A percentile compares a stretch with the other conserved stretches of the same genome.
Evolutionary conservation across 306 rosid species (phyloP).

Genomic region (Dalbergia cochinchinensis): DNA sequence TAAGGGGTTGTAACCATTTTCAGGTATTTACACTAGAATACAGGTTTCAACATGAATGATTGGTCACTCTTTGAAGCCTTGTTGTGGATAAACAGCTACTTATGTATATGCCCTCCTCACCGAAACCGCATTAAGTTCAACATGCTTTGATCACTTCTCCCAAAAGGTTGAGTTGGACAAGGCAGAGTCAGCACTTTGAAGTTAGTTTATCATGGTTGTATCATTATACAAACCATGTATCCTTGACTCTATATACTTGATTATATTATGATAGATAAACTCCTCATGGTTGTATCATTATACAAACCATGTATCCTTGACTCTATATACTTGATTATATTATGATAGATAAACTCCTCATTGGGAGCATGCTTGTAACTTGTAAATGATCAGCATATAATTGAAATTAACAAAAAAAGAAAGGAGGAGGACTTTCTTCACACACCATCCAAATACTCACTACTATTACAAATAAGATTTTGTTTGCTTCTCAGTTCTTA

Average conservation of each 20-base stretch:
- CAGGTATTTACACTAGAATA: constrained; percentile 23
- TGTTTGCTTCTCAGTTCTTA: constrained; percentile 3
- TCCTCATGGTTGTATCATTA: constrained; percentile 6
- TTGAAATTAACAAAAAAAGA: not conserved
- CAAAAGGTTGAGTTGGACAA: constrained; percentile 15
- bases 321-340: not conserved
- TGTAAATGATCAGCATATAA: constrained; percentile 26
- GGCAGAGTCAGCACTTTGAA: constrained; percentile 2
- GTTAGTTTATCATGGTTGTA: not conserved
- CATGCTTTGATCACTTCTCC: constrained; percentile 5
- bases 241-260: not conserved
- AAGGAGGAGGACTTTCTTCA: constrained; percentile 5
- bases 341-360: not conserved
- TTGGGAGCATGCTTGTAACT: not conserved
- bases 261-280: not conserved
- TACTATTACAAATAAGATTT: not conserved
- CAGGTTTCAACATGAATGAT: constrained; percentile 12
- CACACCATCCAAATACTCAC: not conserved
- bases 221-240: not conserved
- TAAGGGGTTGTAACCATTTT: constrained; percentile 34
- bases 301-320: not conserved
- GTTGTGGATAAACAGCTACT: not conserved
- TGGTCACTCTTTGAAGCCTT: not conserved
- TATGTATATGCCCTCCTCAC: not conserved
- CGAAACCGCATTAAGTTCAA: not conserved